These are phyloP conservation scores for Diaporthe citriasiana DNA, from an alignment of 2,329 filamentous ascomycete species.

Conservation along the genomic window DNA sequence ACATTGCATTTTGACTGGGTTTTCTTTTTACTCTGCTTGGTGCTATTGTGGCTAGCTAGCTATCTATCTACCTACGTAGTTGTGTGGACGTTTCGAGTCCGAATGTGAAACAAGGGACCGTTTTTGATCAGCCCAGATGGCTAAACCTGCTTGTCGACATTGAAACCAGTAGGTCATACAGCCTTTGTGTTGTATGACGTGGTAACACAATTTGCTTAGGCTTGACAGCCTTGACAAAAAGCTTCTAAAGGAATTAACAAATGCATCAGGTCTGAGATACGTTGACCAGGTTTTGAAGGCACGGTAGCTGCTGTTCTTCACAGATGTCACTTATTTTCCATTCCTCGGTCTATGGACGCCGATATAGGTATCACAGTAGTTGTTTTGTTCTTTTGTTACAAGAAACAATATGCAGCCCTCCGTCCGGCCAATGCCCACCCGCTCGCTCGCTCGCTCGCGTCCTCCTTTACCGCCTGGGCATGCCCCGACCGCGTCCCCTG, in stretches of 20 bases:
- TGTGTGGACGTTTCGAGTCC: not conserved
- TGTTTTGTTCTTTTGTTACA: slow-evolving; percentile 35
- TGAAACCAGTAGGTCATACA: not conserved
- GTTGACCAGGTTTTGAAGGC: not conserved
- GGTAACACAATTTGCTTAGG: too few relatives aligned
- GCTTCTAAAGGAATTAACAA: not conserved
- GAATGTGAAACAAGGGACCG: not conserved
- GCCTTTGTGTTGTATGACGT: not conserved
- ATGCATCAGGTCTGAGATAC: too few relatives aligned
- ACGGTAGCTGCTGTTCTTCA: slow-evolving; percentile 1
- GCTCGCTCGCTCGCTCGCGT: not conserved
- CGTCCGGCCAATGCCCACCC: not conserved
- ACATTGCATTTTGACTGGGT: slow-evolving; percentile 26
- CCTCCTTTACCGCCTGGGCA: slow-evolving; percentile 81
- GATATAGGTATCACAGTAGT: slow-evolving; percentile 42
- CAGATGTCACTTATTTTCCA: slow-evolving; percentile 24
- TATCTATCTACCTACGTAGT: not conserved
- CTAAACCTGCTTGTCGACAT: not conserved
- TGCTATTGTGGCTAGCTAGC: not conserved
- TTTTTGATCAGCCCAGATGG: not conserved
- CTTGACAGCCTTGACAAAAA: not conserved
- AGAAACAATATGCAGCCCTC: slow-evolving; percentile 37
- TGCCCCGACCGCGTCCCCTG: slow-evolving; percentile 85
- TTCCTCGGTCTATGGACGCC: slow-evolving; percentile 41
- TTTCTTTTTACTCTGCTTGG: not conserved